Base-by-base conservation (phyloP, 169 alveolate genomes). In the Ichthyophthirius multifiliis region DNA sequence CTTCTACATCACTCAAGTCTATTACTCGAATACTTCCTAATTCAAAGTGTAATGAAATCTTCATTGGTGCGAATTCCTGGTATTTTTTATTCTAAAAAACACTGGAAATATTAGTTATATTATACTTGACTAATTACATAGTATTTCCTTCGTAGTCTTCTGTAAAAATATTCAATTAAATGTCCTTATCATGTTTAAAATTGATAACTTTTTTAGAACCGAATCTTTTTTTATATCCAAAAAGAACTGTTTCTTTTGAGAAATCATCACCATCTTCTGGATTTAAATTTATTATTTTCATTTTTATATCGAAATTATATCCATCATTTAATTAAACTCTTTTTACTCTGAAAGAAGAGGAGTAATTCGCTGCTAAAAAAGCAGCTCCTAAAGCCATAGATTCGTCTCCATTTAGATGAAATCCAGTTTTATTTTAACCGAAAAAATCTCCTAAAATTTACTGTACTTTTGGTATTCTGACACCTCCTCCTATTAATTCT, bases 341-440 rank as follows among this genome's bases (percentile, higher is more conserved):
- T n/a, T n/a, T n/a, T 18, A 83, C 94, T 65, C 78, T 89, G 74
- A 89, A 89, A 16, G 89, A 79, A 48, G 83, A 71, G 13, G 93
- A 89, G 5, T 82, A 76, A 80, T 92, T 89, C 9, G 94, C 92
- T 23, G 93, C 94, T 46, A 84, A 76, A 78, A 85, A 92, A 7
- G 94, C 93, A 43, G 92, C 90, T 5, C 96, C 96, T 23, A 89
- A 84, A 34, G 94, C 89, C 94, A 89, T 92, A 4, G 96, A 86
- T 76, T 92, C 96, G 83, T 92, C 96, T 32, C 96, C 96, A 71
- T 92, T 92, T 80, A 92, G 73, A 82, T 92, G 96, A 31, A 87
- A 82, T 5, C 94, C 94, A 16, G 90, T 64, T 65, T 89, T 83
- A 32, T 35, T 43, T 31, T 75, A 73, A n/a, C 83, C 82, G 16